Base-by-base conservation (phyloP, 1,139 yeast species). In the Taphrina sp. region DNA sequence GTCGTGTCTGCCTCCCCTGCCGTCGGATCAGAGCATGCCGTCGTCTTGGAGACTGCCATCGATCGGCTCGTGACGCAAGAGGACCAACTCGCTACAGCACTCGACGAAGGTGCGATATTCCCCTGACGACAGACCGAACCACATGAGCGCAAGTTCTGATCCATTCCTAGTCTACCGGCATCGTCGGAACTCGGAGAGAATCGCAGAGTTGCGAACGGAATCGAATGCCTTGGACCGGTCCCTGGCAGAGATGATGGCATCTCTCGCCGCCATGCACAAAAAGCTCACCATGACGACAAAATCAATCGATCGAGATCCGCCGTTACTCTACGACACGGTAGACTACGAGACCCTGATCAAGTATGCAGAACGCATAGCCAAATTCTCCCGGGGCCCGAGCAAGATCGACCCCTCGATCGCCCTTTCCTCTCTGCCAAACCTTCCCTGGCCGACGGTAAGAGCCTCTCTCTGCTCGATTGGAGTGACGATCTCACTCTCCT, bases 341-440 rank as follows among this genome's bases (percentile, higher is more conserved):
- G 37, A 43, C 8, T 29, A 17, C 29, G 12, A 29, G 12, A 33
- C 34, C 17, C 29, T 43, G 19, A 31, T 43, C 28, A 43, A 29
- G 38, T 43, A 43, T 38, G 47, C 47, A 17, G 47, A 29, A 43
- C 47, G 47, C 8, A 43, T 43, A 26, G n/a, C n/a, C n/a, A n/a
- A n/a, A n/a, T n/a, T n/a, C n/a, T n/a, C n/a, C n/a, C n/a, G n/a
- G n/a, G n/a, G n/a, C n/a, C n/a, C n/a, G n/a, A 41, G 28, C 8
- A 28, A 14, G 3, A 16, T 10, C 10, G 34, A n/a, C 8, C 14
- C 12, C 10, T 10, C 43, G 12, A 7, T 35, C 19, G 12, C 24
- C 4, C 42, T 10, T 5, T 37, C 42, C 10, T 14, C 23, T 7
- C 14, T 8, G 22, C 45, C 24, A 26, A 24, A n/a, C 35, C n/a